Evolutionary conservation across 805 yeast genomes (phyloP), one percentile per base, ranked within the genome.

Genomic region (Candida sanyiensis): DNA sequence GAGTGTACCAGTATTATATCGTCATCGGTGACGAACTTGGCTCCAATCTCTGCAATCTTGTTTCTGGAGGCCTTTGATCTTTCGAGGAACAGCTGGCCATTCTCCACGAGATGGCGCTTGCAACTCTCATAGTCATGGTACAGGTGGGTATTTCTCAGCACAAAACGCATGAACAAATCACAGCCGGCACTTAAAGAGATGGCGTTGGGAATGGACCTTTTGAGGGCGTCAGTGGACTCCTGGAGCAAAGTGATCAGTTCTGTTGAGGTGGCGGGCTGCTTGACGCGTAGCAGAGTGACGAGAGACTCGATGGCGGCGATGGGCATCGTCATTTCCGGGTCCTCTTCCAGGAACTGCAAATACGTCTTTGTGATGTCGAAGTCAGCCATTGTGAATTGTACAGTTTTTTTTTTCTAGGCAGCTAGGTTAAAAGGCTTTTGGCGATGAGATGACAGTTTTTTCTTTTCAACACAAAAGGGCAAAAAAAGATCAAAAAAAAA

Each of bases 271-370:
- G 87, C 73, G 7, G 98, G 97, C 58, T 87, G 88, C 50, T 87
- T 81, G 35, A 80, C 77, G 47, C 80, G 73, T 21, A 90, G 64
- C 63, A 93, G 73, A 7, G 93, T 83, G 20, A 93, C 95, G 32
- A 93, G 68, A 10, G 96, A 78, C 66, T 93, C 97, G 54, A 93
- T 93, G 25, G 98, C 98, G 30, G 98, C 99, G 24, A 93, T 86
- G 1, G 99, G 99, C 97, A 89, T 93, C 6, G 98, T 89, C 79
- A 93, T 85, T 41, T 93, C 97, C n/a, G 85, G 72, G 63, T 93
- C 97, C 36, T 88, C 96, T 49, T 75, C 77, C 46, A 93, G 69
- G 59, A 86, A 88, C 57, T 75, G 73, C 42, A 86, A 70, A 58
- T 93, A 93, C 1, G 90, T 77, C 50, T 76, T 70, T 33, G 81